Evolutionary conservation across 495 filamentous ascomycete species (phyloP).

Genomic region (Cercophora scortea): DNA sequence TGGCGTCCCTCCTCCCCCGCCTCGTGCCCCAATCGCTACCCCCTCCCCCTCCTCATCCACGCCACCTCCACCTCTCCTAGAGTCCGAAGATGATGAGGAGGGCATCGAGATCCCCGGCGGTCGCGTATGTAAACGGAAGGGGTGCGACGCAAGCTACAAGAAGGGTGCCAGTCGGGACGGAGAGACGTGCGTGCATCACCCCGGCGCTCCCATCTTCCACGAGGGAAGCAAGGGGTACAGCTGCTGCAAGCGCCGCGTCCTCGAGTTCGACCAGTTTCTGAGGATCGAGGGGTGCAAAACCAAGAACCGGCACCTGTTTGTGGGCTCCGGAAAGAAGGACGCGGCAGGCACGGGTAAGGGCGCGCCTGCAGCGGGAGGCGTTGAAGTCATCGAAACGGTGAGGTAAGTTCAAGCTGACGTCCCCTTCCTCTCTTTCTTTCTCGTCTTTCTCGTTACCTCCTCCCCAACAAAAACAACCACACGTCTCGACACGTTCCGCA

Average conservation of each 20-base stretch:
- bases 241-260: slow-evolving; percentile 89
- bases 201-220: slow-evolving; percentile 84
- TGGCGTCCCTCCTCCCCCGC: slow-evolving; percentile 36
- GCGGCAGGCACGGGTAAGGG: slow-evolving; percentile 28
- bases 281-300: slow-evolving; percentile 85
- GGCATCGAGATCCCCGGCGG: slow-evolving; percentile 60
- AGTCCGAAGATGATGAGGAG: slow-evolving; percentile 84
- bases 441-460: not conserved
- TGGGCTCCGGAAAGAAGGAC: slow-evolving; percentile 68
- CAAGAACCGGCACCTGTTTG: slow-evolving; percentile 74
- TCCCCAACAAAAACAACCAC: not conserved
- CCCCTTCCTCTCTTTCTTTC: slow-evolving; percentile 3
- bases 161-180: slow-evolving; percentile 51
- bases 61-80: slow-evolving; percentile 58
- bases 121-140: slow-evolving; percentile 66
- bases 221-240: slow-evolving; percentile 96
- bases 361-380: slow-evolving; percentile 32
- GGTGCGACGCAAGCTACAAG: slow-evolving; percentile 59
- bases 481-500: slow-evolving; percentile 16
- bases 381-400: slow-evolving; percentile 59
- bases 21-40: slow-evolving; percentile 41
- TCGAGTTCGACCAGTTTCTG: slow-evolving; percentile 98
- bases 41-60: slow-evolving; percentile 49
- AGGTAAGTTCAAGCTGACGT: slow-evolving; percentile 46
- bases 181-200: slow-evolving; percentile 81